Evolutionary conservation across 257 asterid species (phyloP).

Genomic region (Solanum appendiculatum): DNA sequence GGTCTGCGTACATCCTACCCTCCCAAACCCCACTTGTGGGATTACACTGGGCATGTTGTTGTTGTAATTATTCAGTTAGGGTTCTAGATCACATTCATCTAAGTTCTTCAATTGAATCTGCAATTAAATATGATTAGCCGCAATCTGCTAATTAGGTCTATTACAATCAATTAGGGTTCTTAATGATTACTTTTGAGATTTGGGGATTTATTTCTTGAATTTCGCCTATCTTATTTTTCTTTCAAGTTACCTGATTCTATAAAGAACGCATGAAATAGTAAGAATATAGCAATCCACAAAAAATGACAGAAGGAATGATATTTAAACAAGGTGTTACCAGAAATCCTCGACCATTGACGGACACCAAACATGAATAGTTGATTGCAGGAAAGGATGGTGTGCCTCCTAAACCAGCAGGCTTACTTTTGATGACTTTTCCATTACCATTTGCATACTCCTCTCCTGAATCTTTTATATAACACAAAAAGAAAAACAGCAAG

Average conservation of each 20-base stretch:
- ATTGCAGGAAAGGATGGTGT: not conserved
- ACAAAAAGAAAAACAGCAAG: not conserved
- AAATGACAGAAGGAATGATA: not conserved
- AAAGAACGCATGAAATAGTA: not conserved
- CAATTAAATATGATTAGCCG: not conserved
- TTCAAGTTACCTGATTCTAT: not conserved
- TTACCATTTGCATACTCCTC: not conserved
- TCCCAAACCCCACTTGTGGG: not conserved
- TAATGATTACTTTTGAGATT: not conserved
- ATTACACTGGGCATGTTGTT: not conserved
- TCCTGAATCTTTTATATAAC: not conserved
- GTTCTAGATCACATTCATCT: not conserved
- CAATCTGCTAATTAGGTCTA: not conserved
- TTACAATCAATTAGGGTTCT: not conserved
- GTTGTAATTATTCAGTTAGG: not conserved
- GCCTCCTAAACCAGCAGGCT: constrained; percentile 1
- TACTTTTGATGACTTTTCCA: not conserved
- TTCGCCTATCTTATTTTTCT: not conserved
- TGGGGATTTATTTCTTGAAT: not conserved
- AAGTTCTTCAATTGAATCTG: not conserved
- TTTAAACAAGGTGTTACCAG: constrained; percentile 10
- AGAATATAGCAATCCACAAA: not conserved
- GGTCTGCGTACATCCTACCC: not conserved
- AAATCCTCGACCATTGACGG: not conserved
- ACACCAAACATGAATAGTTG: not conserved